phyloP scores from a whole-genome alignment of 2,329 filamentous ascomycete genomes.

The Dichotomopilus funicola region DNA sequence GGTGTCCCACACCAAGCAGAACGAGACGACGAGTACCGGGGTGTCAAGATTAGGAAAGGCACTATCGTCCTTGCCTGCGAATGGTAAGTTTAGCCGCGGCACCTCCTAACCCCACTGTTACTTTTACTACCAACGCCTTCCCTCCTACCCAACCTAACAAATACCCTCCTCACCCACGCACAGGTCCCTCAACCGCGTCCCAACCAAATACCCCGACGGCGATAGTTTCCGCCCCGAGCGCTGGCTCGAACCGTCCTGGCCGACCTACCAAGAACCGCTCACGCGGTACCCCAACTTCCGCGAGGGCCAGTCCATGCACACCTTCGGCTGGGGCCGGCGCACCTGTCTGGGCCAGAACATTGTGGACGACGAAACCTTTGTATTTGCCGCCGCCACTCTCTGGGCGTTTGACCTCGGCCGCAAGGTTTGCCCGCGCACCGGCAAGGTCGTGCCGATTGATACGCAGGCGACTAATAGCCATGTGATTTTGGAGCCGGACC shows the following conservation, averaged over 20 bases:
- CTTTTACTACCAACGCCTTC: background rate
- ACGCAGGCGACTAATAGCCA: conserved; percentile 45
- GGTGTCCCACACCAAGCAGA: conserved; percentile 46
- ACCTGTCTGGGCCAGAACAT: conserved; percentile 57
- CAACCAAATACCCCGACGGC: conserved; percentile 54
- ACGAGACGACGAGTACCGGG: conserved; percentile 39
- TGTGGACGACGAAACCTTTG: conserved; percentile 53
- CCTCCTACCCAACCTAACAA: background rate
- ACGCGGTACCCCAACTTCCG: conserved; percentile 57
- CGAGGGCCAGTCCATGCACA: conserved; percentile 51
- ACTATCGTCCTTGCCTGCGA: conserved; percentile 45
- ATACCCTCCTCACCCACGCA: background rate
- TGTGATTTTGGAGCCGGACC: conserved; percentile 45
- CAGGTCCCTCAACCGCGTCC: conserved; percentile 53
- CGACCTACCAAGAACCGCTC: conserved; percentile 60
- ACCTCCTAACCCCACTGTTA: background rate
- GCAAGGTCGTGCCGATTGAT: conserved; percentile 38
- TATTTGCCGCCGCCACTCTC: conserved; percentile 40
- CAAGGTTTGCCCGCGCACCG: conserved; percentile 38
- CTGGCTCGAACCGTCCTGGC: conserved; percentile 56
- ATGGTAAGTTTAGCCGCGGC: conserved; percentile 32
- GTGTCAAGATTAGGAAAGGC: conserved; percentile 42
- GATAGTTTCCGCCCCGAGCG: conserved; percentile 56
- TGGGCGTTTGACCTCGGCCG: conserved; percentile 43
- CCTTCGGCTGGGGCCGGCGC: conserved; percentile 58